phyloP scores from a whole-genome alignment of 305 asterid species.

The Solanum hybrid region DNA sequence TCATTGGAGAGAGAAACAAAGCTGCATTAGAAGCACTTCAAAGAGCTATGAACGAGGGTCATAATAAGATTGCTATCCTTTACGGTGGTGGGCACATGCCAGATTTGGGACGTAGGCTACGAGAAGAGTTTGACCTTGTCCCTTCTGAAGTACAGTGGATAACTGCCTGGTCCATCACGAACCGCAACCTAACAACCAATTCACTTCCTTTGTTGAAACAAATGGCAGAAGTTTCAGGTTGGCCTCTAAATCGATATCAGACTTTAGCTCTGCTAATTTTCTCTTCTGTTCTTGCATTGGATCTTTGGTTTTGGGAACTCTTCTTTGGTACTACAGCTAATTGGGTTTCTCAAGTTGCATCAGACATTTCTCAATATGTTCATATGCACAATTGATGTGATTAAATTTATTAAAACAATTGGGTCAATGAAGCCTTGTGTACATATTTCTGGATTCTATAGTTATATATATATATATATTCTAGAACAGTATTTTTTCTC shows the following conservation, averaged over 20 bases:
- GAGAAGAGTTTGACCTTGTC: conserved; percentile 75
- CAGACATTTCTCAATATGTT: conserved; percentile 33
- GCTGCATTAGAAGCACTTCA: conserved; percentile 73
- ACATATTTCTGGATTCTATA: background rate
- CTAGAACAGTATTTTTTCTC: background rate
- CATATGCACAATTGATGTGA: conserved; percentile 25
- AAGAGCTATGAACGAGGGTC: conserved; percentile 56
- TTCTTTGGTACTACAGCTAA: conserved; percentile 61
- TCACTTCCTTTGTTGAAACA: conserved; percentile 58
- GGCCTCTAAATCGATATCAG: conserved; percentile 87
- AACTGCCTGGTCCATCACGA: conserved; percentile 86
- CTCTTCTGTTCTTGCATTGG: conserved; percentile 84
- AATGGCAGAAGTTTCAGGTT: conserved; percentile 53
- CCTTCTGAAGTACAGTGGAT: conserved; percentile 83
- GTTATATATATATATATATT: background rate
- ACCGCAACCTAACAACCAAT: conserved; percentile 29
- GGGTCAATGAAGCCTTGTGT: background rate
- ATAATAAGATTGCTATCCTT: conserved; percentile 75
- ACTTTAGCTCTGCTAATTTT: conserved; percentile 80
- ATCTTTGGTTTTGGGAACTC: conserved; percentile 91
- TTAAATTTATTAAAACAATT: background rate
- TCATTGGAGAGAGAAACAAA: conserved; percentile 88
- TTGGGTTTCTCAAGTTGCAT: conserved; percentile 48
- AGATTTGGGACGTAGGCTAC: conserved; percentile 73
- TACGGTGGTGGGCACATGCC: conserved; percentile 99